Percentiles rank a stretch among this genome's conserved stretches.
These are phyloP conservation scores for Aureobasidium sp. DNA, from an alignment of 2,329 filamentous ascomycete species.

Conservation along the genomic window DNA sequence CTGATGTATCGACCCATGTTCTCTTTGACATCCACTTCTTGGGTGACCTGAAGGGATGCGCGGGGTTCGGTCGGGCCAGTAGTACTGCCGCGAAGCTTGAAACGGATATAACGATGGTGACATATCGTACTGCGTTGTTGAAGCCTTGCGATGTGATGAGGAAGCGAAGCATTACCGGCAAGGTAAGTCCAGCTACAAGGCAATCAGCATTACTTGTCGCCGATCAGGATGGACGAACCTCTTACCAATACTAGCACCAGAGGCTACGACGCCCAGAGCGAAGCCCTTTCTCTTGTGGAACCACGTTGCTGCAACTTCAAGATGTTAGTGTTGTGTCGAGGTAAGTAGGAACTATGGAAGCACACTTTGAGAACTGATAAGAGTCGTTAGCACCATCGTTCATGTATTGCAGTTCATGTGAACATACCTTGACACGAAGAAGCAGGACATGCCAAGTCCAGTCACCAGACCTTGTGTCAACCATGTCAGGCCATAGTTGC, in stretches of 20 bases:
- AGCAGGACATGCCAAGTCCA: slow-evolving; percentile 45
- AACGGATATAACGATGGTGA: slow-evolving; percentile 33
- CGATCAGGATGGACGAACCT: neutral
- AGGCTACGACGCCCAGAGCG: slow-evolving; percentile 43
- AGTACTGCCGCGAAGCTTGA: slow-evolving; percentile 36
- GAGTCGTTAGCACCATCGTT: neutral
- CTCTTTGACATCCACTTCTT: slow-evolving; percentile 32
- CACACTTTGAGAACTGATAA: slow-evolving; percentile 39
- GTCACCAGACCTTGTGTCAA: slow-evolving; percentile 40
- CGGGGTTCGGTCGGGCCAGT: slow-evolving; percentile 37
- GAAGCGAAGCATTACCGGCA: slow-evolving; percentile 38
- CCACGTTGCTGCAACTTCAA: slow-evolving; percentile 41
- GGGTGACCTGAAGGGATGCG: slow-evolving; percentile 30
- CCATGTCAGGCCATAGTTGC: slow-evolving; percentile 38
- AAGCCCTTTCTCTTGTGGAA: slow-evolving; percentile 40
- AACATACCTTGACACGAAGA: slow-evolving; percentile 36
- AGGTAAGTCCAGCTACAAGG: slow-evolving; percentile 29
- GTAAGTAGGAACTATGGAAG: neutral
- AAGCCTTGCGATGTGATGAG: slow-evolving; percentile 37
- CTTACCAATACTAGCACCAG: slow-evolving; percentile 39
- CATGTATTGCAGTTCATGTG: no score
- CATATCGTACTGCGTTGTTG: slow-evolving; percentile 36
- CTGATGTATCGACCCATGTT: slow-evolving; percentile 37
- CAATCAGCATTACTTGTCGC: neutral
- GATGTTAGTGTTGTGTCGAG: slow-evolving; percentile 1